Evolutionary conservation across 2,329 filamentous ascomycete genomes (phyloP), one percentile per base, ranked within the genome.

Genomic region (Dryadomyces quercus-mongolicae): DNA sequence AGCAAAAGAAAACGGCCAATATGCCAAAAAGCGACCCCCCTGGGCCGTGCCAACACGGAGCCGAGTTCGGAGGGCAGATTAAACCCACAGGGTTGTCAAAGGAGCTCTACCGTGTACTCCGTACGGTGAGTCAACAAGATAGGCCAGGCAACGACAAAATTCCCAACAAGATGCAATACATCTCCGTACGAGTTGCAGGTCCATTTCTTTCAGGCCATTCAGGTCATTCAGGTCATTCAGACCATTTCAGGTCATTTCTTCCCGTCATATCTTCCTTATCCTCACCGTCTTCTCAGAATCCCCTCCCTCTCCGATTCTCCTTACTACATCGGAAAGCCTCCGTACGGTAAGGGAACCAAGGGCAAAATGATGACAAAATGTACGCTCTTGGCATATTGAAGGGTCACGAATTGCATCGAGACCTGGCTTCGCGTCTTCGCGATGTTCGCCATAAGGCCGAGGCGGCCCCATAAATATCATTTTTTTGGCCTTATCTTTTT

Each of bases 401-500:
- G 16, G 15, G 38, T 50, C 36, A 34, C 48, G 48, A 48, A 21
- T 21, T 49, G 16, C 20, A n/a, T 18, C 20, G 44, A 46, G 18
- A 46, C 20, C 20, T 21, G 22, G 42, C 50, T 45, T 52, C 50
- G 50, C 50, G 50, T 36, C 50, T 52, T 52, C 50, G 50, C 42
- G 50, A 34, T 45, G 36, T 34, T 43, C 5, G 42, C n/a, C 21
- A 25, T 21, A 52, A 52, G 50, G 42, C 38, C 50, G 50, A 52
- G 50, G 10, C 3, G 18, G 50, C 8, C 40, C 50, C 49, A 43
- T 4, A n/a, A 31, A 44, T 51, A 31, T 31, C 1, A 9, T 10
- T 49, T 38, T 36, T 16, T 15, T 48, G 21, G 46, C 22, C 31
- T 38, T 10, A 34, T 36, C 12, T 36, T 36, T 49, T 34, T 18